A percentile compares a stretch with the other conserved stretches of the same genome.
These are phyloP conservation scores for Aspergillus thermomutatus DNA, from an alignment of 2,329 filamentous ascomycete genomes.

Conservation along the genomic window DNA sequence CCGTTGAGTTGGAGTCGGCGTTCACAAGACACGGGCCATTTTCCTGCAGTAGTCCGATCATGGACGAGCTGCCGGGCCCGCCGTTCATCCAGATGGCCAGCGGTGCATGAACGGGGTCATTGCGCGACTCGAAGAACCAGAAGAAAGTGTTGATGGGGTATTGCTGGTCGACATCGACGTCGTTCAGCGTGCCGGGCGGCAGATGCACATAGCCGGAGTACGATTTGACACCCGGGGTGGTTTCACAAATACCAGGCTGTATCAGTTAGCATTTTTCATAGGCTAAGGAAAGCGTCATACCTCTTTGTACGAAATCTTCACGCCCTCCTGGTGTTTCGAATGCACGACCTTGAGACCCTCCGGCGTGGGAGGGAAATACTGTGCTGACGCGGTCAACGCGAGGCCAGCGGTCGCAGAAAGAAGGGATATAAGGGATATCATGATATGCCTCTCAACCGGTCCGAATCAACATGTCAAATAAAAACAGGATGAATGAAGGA, in stretches of 20 bases:
- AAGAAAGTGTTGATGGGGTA: constrained; percentile 64
- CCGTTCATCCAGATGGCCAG: constrained; percentile 62
- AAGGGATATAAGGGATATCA: constrained; percentile 10
- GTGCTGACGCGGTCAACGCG: constrained; percentile 20
- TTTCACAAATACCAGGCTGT: constrained; percentile 53
- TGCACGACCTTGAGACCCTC: constrained; percentile 40
- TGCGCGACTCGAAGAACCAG: constrained; percentile 61
- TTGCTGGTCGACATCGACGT: constrained; percentile 44
- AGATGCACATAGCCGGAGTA: constrained; percentile 61
- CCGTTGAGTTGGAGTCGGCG: constrained; percentile 49
- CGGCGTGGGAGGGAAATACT: constrained; percentile 42
- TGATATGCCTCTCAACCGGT: not conserved
- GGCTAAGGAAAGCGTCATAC: constrained; percentile 21
- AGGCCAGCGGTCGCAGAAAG: constrained; percentile 15
- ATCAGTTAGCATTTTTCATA: not conserved
- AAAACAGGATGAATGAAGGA: not conserved
- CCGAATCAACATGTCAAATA: not conserved
- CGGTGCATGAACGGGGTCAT: constrained; percentile 52
- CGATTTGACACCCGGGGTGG: constrained; percentile 52
- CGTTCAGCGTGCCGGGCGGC: constrained; percentile 43
- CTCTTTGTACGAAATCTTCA: constrained; percentile 47
- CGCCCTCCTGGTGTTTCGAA: constrained; percentile 42
- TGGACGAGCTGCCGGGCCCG: constrained; percentile 57
- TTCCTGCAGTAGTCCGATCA: constrained; percentile 55
- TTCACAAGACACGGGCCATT: constrained; percentile 53